phyloP scores from a whole-genome alignment of 1,139 yeast genomes.

The Pneumocystis wakefieldiae region DNA sequence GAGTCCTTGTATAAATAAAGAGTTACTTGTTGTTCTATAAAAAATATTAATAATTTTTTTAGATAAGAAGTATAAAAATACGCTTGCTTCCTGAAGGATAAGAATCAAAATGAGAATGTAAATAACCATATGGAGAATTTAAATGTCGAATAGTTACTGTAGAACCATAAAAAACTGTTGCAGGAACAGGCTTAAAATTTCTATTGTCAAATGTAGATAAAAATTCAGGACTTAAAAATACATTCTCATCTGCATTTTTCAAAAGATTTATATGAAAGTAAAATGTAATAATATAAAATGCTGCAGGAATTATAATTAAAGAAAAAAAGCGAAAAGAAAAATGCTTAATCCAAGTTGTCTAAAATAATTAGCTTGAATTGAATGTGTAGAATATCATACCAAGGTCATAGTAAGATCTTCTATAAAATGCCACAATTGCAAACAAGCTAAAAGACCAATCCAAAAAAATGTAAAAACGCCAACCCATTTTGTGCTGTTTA shows the following conservation, averaged over 20 bases:
- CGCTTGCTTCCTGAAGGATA: conserved; percentile 86
- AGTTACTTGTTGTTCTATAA: conserved; percentile 66
- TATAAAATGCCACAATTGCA: conserved; percentile 72
- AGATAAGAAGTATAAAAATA: not conserved
- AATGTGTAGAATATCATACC: conserved; percentile 25
- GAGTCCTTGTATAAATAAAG: conserved; percentile 82
- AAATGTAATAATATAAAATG: conserved; percentile 58
- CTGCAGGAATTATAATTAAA: conserved; percentile 54
- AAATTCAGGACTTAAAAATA: conserved; percentile 82
- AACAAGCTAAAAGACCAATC: conserved; percentile 63
- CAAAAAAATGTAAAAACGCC: conserved; percentile 89
- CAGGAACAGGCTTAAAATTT: conserved; percentile 43
- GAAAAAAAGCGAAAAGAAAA: conserved; percentile 40
- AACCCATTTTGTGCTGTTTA: conserved; percentile 62
- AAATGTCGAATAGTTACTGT: conserved; percentile 61
- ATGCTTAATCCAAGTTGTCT: conserved; percentile 27
- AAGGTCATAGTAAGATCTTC: conserved; percentile 68
- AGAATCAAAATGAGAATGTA: conserved; percentile 77
- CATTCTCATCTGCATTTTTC: conserved; percentile 60
- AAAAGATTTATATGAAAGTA: conserved; percentile 64
- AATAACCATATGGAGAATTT: conserved; percentile 82
- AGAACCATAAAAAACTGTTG: conserved; percentile 87
- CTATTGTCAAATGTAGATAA: conserved; percentile 63
- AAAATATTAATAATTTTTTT: not conserved
- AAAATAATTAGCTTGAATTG: conserved; percentile 7